Conservation (phyloP, 768 basidiomycete genomes). For the Sporobolomyces roseus region DNA sequence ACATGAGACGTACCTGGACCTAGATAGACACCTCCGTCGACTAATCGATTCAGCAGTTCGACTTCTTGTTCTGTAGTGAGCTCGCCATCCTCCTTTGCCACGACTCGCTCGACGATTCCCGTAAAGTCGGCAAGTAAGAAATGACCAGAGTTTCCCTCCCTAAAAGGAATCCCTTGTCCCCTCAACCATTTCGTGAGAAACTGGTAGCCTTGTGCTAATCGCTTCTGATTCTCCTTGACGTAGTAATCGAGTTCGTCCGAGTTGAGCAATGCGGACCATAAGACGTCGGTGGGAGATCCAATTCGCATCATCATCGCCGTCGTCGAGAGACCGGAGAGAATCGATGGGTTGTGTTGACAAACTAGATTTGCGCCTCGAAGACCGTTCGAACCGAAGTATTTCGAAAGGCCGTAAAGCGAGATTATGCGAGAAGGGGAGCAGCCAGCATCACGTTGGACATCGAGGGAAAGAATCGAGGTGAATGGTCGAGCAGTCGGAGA, state of each 20-base stretch:
- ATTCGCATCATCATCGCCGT: slow-evolving; percentile 24
- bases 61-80: slow-evolving; percentile 4
- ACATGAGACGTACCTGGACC: slow-evolving; percentile 10
- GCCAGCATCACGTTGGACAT: slow-evolving; percentile 5
- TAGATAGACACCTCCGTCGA: slow-evolving; percentile 20
- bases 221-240: slow-evolving; percentile 8
- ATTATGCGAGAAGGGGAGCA: slow-evolving; percentile 20
- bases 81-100: background rate
- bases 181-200: slow-evolving; percentile 14
- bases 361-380: slow-evolving; percentile 25
- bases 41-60: slow-evolving; percentile 12
- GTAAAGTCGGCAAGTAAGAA: slow-evolving; percentile 32
- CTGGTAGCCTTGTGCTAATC: slow-evolving; percentile 13
- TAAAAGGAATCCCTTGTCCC: slow-evolving; percentile 14
- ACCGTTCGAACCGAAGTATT: slow-evolving; percentile 37
- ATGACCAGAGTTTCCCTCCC: slow-evolving; percentile 21
- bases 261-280: slow-evolving; percentile 29
- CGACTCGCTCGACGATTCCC: background rate
- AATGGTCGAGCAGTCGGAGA: background rate
- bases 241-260: slow-evolving; percentile 20
- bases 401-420: slow-evolving; percentile 15
- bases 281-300: slow-evolving; percentile 24
- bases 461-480: slow-evolving; percentile 31
- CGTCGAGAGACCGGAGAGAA: slow-evolving; percentile 5
- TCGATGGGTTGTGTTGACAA: slow-evolving; percentile 12